These are phyloP conservation scores for Eustoma russellianum DNA, from an alignment of 257 asterid species.

Conservation along the genomic window DNA sequence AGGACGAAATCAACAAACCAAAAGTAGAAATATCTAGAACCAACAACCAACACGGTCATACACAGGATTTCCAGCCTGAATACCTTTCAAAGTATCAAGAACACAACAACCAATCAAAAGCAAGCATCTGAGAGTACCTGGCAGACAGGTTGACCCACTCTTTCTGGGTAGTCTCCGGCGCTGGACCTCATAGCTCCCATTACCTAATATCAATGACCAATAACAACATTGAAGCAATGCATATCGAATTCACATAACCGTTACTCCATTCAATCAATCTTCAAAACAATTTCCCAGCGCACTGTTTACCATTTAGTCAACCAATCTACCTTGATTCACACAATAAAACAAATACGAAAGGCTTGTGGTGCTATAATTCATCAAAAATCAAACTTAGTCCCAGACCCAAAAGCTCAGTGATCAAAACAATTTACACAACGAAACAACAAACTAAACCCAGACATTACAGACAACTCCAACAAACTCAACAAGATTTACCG, in stretches of 20 bases:
- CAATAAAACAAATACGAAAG: conserved; percentile 18
- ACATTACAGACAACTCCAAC: too few species aligned
- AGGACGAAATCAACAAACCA: conserved; percentile 3
- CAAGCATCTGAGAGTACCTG: conserved; percentile 37
- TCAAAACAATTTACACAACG: conserved; percentile 18
- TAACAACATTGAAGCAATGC: conserved; percentile 16
- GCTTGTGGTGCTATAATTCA: conserved; percentile 5
- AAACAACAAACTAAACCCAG: not conserved
- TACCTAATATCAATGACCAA: conserved; percentile 34
- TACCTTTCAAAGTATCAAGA: conserved; percentile 1
- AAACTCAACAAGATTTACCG: conserved; percentile 20
- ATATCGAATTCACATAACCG: conserved; percentile 11
- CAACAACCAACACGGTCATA: conserved; percentile 10
- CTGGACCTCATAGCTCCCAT: conserved; percentile 55
- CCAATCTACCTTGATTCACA: conserved; percentile 7
- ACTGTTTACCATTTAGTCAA: conserved; percentile 2
- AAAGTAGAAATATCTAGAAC: conserved; percentile 14
- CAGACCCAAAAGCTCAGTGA: conserved; percentile 21
- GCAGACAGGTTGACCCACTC: conserved; percentile 69
- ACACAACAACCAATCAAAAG: not conserved
- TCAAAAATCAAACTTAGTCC: conserved; percentile 14
- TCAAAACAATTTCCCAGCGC: conserved; percentile 13
- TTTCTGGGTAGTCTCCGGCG: conserved; percentile 73
- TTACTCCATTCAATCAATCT: conserved; percentile 5
- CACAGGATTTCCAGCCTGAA: conserved; percentile 10